Conservation (phyloP, 345 rosid genomes). For the Eucalyptus regnans region DNA sequence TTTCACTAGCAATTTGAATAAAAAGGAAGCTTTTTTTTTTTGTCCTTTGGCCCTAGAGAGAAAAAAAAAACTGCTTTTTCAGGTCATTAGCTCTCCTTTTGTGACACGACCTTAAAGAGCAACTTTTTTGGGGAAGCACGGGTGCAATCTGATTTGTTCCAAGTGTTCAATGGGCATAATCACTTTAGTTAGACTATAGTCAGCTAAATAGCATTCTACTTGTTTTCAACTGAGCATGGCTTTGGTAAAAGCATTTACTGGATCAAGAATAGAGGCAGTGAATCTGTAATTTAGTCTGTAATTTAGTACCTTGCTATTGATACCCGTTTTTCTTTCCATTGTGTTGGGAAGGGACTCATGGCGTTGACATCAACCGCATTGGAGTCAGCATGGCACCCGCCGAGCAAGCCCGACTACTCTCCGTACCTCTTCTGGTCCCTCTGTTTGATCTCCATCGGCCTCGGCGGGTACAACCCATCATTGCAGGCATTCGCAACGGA, state of each 20-base stretch:
- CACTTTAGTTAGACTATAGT: neutral
- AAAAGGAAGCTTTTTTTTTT: neutral
- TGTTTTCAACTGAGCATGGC: neutral
- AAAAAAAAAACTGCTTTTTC: neutral
- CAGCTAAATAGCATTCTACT: neutral
- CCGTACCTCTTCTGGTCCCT: conserved; percentile 65
- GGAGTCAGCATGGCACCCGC: conserved; percentile 30
- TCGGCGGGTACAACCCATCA: conserved; percentile 80
- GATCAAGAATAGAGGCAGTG: neutral
- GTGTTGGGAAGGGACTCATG: conserved; percentile 48
- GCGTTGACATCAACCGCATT: conserved; percentile 76
- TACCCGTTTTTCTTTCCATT: neutral
- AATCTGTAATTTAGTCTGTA: neutral
- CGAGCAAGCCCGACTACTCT: conserved; percentile 23
- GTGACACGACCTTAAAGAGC: neutral
- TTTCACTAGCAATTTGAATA: neutral
- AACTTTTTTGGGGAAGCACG: neutral
- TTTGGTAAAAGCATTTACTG: neutral
- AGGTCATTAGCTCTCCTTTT: neutral
- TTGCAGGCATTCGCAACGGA: conserved; percentile 93
- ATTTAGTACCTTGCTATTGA: neutral
- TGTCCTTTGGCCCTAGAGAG: neutral
- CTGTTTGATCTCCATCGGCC: conserved; percentile 65
- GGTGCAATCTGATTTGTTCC: neutral
- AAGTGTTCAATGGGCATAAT: neutral